Conservation (phyloP, 2,329 filamentous ascomycete species). For the Penicillium freii region DNA sequence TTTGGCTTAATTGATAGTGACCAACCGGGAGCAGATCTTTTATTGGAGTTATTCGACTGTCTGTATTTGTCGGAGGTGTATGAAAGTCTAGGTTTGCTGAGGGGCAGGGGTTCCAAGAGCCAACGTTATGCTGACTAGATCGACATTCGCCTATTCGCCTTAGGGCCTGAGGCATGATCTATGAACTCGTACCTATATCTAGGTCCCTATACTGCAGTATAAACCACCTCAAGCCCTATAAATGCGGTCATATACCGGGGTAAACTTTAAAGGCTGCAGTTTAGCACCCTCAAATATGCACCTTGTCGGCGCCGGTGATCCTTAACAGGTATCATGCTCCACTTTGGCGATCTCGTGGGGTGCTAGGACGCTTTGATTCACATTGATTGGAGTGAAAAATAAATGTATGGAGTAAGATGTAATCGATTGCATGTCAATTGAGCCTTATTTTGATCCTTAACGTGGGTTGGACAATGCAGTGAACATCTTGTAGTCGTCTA, state of each 20-base stretch:
- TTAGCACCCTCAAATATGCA: neutral
- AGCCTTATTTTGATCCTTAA: neutral
- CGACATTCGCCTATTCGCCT: neutral
- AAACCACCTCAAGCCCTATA: no score
- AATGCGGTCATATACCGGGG: no score
- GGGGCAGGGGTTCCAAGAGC: neutral
- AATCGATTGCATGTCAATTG: neutral
- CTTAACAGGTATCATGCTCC: neutral
- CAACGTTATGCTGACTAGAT: neutral
- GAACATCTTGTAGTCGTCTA: neutral
- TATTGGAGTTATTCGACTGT: neutral
- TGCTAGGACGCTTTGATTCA: neutral
- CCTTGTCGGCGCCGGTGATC: neutral
- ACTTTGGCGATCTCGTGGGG: slow-evolving; percentile 10
- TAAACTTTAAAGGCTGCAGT: neutral
- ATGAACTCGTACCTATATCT: neutral
- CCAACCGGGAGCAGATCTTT: no score
- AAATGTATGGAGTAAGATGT: neutral
- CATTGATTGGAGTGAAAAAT: neutral
- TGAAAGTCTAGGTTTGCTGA: neutral
- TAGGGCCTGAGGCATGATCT: neutral
- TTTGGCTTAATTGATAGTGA: neutral
- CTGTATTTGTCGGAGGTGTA: neutral
- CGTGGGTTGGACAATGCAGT: neutral
- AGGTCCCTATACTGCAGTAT: neutral